A percentile compares a stretch with the other conserved stretches of the same genome.
Evolutionary conservation across 2,329 filamentous ascomycete species (phyloP).

Genomic region (Seiridium cupressi): DNA sequence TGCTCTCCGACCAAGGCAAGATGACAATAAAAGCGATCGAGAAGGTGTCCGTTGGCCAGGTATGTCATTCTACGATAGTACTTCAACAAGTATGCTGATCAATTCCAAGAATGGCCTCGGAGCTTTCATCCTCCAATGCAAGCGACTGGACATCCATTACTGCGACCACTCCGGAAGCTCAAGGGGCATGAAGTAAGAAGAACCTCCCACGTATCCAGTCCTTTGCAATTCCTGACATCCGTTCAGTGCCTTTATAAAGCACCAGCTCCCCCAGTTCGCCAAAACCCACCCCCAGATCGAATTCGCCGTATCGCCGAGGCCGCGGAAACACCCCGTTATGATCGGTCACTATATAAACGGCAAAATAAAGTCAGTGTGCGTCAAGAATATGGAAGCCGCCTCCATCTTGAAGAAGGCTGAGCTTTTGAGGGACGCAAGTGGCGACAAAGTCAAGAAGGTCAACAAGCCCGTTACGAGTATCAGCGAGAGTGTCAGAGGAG

Average conservation of each 20-base stretch:
- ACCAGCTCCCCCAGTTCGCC: slow-evolving; percentile 75
- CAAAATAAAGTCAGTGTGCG: slow-evolving; percentile 79
- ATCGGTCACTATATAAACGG: slow-evolving; percentile 84
- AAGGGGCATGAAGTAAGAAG: slow-evolving; percentile 81
- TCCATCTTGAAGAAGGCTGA: slow-evolving; percentile 80
- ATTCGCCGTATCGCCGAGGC: slow-evolving; percentile 86
- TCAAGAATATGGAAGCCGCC: slow-evolving; percentile 77
- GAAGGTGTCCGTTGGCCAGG: slow-evolving; percentile 52
- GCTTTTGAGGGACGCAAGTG: slow-evolving; percentile 70
- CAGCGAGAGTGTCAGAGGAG: slow-evolving; percentile 65
- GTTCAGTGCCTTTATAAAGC: slow-evolving; percentile 74
- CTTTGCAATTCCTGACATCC: background rate
- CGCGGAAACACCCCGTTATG: slow-evolving; percentile 85
- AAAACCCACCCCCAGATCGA: slow-evolving; percentile 82
- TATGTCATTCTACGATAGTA: slow-evolving; percentile 29
- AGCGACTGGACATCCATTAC: slow-evolving; percentile 92
- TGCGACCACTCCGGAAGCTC: slow-evolving; percentile 96
- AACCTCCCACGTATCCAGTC: background rate
- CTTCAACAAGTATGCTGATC: slow-evolving; percentile 1
- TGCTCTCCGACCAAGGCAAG: slow-evolving; percentile 16
- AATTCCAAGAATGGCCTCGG: slow-evolving; percentile 81
- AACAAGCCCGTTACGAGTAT: slow-evolving; percentile 65
- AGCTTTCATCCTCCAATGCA: slow-evolving; percentile 96
- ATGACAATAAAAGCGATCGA: slow-evolving; percentile 57
- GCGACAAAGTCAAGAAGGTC: slow-evolving; percentile 66